phyloP scores from a whole-genome alignment of 495 filamentous ascomycete species.

The Beverwykella pulmonaria region DNA sequence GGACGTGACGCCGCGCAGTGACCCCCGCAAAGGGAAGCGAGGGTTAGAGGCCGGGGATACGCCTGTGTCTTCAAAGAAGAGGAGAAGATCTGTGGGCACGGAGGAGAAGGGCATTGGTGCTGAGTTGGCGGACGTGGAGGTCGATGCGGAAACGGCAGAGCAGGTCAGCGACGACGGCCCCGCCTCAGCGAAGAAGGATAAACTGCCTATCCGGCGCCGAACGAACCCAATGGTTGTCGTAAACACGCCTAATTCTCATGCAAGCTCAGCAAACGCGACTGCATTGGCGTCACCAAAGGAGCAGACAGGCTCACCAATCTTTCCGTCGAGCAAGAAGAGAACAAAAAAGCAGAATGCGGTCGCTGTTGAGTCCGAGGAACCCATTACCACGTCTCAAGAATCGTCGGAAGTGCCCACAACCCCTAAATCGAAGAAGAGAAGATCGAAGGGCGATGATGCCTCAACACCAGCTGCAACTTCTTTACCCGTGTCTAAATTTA shows the following conservation, averaged over 20 bases:
- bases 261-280: neutral
- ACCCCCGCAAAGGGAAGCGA: constrained; percentile 11
- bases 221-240: constrained; percentile 13
- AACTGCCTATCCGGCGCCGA: constrained; percentile 10
- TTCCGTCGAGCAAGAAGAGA: neutral
- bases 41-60: constrained; percentile 17
- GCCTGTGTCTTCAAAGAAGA: constrained; percentile 13
- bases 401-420: neutral
- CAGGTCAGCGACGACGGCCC: neutral
- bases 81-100: constrained; percentile 1
- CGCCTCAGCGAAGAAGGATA: neutral
- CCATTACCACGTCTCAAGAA: too few relatives aligned
- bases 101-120: neutral
- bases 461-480: neutral
- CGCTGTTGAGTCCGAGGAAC: too few relatives aligned
- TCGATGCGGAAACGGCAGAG: neutral
- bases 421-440: neutral
- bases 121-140: neutral
- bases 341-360: neutral
- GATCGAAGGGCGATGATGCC: neutral
- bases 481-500: neutral
- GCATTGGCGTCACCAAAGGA: neutral
- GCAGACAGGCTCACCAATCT: neutral
- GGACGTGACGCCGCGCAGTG: constrained; percentile 19
- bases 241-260: neutral